A percentile compares a stretch with the other conserved stretches of the same genome.
These are phyloP conservation scores for Trichoderma harzianum DNA, from an alignment of 2,329 filamentous ascomycete species.

Conservation along the genomic window DNA sequence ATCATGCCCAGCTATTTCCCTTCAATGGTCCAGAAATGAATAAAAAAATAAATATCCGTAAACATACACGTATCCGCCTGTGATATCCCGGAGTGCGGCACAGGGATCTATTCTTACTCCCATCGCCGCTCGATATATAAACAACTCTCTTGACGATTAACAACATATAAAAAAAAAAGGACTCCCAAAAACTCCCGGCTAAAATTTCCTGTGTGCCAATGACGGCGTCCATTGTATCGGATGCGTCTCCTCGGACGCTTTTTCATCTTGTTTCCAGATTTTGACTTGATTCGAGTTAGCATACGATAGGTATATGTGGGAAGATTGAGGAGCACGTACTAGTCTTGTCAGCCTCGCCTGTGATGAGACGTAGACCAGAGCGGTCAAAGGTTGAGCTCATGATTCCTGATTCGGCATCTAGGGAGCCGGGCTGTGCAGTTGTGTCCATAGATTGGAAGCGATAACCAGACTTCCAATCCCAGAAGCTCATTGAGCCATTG, in stretches of 20 bases:
- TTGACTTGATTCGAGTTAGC: conserved; percentile 56
- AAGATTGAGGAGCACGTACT: conserved; percentile 45
- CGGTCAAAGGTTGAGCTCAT: conserved; percentile 92
- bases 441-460: conserved; percentile 87
- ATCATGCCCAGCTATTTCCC: background rate
- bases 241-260: conserved; percentile 86
- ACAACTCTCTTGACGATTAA: background rate
- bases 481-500: conserved; percentile 95
- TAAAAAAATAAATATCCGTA: background rate
- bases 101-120: background rate
- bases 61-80: background rate
- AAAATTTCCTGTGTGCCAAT: conserved; percentile 73
- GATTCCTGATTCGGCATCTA: conserved; percentile 91
- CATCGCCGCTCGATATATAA: background rate
- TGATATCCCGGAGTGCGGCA: background rate
- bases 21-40: background rate
- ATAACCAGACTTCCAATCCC: conserved; percentile 98
- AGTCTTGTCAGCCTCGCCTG: conserved; percentile 95
- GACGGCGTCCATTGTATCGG: conserved; percentile 90
- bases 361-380: conserved; percentile 84
- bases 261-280: conserved; percentile 92
- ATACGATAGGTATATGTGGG: background rate
- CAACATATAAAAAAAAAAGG: background rate
- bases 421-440: conserved; percentile 85
- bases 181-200: conserved; percentile 23